Evolutionary conservation across 768 basidiomycete species (phyloP).

Genomic region (Podaxis pistillaris): DNA sequence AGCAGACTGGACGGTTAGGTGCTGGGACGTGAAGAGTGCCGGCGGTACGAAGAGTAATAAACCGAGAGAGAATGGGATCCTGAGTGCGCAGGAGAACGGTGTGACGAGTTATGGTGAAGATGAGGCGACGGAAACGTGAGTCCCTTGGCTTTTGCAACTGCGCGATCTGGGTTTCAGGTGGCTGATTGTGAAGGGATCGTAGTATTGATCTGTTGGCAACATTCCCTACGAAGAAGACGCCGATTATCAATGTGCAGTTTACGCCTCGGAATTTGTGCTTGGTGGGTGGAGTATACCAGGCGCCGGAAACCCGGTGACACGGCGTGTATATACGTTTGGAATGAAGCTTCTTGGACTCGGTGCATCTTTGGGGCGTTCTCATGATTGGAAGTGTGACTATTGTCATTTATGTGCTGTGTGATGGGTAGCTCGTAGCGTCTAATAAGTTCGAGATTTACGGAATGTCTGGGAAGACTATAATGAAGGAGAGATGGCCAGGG

Average conservation of each 20-base stretch:
- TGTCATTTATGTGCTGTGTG: too few species aligned
- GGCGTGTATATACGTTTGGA: not conserved
- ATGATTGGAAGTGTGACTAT: slow-evolving; percentile 3
- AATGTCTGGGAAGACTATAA: not conserved
- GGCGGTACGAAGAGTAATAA: slow-evolving; percentile 59
- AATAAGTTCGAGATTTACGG: not conserved
- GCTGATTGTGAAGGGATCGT: slow-evolving; percentile 15
- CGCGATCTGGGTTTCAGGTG: not conserved
- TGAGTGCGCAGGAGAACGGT: slow-evolving; percentile 19
- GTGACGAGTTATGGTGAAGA: slow-evolving; percentile 40
- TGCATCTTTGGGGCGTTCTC: not conserved
- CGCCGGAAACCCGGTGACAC: slow-evolving; percentile 46
- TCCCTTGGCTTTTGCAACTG: slow-evolving; percentile 13
- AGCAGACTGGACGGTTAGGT: slow-evolving; percentile 95
- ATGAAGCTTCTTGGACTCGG: slow-evolving; percentile 8
- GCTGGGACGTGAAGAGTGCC: slow-evolving; percentile 90
- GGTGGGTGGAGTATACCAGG: slow-evolving; percentile 73
- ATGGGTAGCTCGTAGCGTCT: not conserved
- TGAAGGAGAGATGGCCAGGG: not conserved
- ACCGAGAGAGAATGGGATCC: slow-evolving; percentile 51
- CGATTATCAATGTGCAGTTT: slow-evolving; percentile 89
- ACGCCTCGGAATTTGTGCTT: slow-evolving; percentile 93
- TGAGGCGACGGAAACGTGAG: slow-evolving; percentile 76
- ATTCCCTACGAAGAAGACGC: slow-evolving; percentile 95
- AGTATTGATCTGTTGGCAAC: slow-evolving; percentile 87